A percentile compares a stretch with the other conserved stretches of the same genome.
phyloP scores from a whole-genome alignment of 768 basidiomycete species.

The Lactarius quietus region DNA sequence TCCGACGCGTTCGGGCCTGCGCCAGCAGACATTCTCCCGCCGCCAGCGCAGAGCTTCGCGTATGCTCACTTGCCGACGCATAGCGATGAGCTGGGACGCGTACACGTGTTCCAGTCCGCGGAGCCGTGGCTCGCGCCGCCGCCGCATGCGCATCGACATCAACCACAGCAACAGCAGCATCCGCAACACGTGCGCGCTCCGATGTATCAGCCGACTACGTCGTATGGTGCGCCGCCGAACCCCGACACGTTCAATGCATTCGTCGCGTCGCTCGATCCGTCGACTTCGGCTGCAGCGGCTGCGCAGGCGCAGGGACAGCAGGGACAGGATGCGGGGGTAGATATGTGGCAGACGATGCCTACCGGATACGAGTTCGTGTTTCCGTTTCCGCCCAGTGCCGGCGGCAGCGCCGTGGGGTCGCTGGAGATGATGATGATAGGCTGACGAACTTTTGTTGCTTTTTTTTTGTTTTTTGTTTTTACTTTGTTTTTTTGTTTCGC shows the following conservation, averaged over 20 bases:
- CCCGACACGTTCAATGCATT: slow-evolving; percentile 9
- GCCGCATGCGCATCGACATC: slow-evolving; percentile 4
- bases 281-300: neutral
- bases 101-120: slow-evolving; percentile 10
- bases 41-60: slow-evolving; percentile 7
- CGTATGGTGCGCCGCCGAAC: slow-evolving; percentile 7
- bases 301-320: neutral
- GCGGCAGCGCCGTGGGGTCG: neutral
- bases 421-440: neutral
- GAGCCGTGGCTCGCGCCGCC: slow-evolving; percentile 18
- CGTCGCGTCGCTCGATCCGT: neutral
- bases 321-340: slow-evolving; percentile 7
- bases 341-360: slow-evolving; percentile 24
- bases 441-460: neutral
- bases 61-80: slow-evolving; percentile 21
- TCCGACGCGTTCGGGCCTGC: slow-evolving; percentile 7
- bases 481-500: neutral
- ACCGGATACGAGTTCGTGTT: slow-evolving; percentile 25
- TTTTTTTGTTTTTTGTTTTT: neutral
- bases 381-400: slow-evolving; percentile 6
- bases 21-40: neutral
- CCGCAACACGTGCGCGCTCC: neutral
- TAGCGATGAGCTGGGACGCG: slow-evolving; percentile 23
- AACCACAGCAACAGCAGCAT: slow-evolving; percentile 9
- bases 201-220: slow-evolving; percentile 12